These are phyloP conservation scores for Diaporthe citriasiana DNA, from an alignment of 2,329 filamentous ascomycete species.

Conservation along the genomic window DNA sequence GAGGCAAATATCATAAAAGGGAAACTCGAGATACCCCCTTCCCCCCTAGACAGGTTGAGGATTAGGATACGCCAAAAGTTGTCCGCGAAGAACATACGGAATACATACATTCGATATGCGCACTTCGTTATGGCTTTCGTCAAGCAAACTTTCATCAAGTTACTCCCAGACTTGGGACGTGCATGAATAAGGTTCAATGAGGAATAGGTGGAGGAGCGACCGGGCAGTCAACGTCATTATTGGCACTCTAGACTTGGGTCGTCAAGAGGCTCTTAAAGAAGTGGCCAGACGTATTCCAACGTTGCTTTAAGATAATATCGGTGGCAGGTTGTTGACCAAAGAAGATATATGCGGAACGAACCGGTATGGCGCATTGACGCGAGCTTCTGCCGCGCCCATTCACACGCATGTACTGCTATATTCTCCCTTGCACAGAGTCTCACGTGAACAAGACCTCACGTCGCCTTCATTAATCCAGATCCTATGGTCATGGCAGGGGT, in stretches of 20 bases:
- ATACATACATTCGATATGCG: slow-evolving; percentile 5
- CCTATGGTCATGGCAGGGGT: not conserved
- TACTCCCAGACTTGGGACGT: no score
- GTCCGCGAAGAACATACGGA: not conserved
- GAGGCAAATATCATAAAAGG: slow-evolving; percentile 14
- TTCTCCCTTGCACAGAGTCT: not conserved
- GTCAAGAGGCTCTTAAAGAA: not conserved
- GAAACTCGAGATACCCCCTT: slow-evolving; percentile 35
- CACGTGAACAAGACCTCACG: not conserved
- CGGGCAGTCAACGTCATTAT: not conserved
- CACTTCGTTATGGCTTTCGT: not conserved
- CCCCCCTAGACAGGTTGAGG: slow-evolving; percentile 37
- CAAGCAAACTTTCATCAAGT: not conserved
- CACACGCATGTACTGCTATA: not conserved
- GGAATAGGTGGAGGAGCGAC: not conserved
- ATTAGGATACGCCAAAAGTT: slow-evolving; percentile 35
- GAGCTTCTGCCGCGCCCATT: not conserved
- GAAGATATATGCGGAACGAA: not conserved
- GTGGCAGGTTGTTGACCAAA: no score
- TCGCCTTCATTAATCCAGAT: not conserved
- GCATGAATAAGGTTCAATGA: not conserved
- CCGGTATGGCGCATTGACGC: no score
- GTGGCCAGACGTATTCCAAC: no score
- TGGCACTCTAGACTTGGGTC: no score
- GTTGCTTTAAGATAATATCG: no score